Conservation (phyloP, 2,329 filamentous ascomycete genomes). For the Chaetomium strumarium region DNA sequence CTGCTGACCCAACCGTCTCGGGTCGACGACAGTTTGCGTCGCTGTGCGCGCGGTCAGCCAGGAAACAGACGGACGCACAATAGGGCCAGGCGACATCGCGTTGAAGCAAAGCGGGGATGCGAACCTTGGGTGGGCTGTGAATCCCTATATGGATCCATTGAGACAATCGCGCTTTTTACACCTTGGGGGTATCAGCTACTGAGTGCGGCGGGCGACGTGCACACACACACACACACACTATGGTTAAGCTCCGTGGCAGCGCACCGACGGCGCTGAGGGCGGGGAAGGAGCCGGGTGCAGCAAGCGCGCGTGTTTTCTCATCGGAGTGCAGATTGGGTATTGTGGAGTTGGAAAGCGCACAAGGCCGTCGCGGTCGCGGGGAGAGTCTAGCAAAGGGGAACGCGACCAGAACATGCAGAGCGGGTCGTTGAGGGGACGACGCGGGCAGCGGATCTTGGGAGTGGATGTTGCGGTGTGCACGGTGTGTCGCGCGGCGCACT, state of each 20-base stretch:
- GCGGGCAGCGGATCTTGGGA: not conserved
- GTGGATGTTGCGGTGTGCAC: not conserved
- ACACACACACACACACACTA: not conserved
- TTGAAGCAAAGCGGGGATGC: not conserved
- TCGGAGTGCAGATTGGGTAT: not conserved
- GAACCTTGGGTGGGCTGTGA: constrained; percentile 25
- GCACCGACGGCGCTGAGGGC: not conserved
- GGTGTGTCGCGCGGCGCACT: not conserved
- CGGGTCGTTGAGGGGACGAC: constrained; percentile 14
- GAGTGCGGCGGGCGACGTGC: not conserved
- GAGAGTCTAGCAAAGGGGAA: not conserved
- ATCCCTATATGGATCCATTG: constrained; percentile 23
- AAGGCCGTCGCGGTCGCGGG: not conserved
- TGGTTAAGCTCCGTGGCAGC: constrained; percentile 7
- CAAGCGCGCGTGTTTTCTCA: constrained; percentile 7
- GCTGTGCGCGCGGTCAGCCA: constrained; percentile 36
- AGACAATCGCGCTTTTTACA: not conserved
- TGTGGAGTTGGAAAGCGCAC: not conserved
- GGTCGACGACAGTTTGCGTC: constrained; percentile 77
- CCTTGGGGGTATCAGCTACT: not conserved
- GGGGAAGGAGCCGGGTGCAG: not conserved
- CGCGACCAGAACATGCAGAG: constrained; percentile 2
- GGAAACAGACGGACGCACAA: not conserved
- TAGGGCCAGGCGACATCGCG: not conserved
- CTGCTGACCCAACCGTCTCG: constrained; percentile 69